Evolutionary conservation across 306 rosid genomes (phyloP), one percentile per base, ranked within the genome.

Genomic region (Quercus engelmannii): DNA sequence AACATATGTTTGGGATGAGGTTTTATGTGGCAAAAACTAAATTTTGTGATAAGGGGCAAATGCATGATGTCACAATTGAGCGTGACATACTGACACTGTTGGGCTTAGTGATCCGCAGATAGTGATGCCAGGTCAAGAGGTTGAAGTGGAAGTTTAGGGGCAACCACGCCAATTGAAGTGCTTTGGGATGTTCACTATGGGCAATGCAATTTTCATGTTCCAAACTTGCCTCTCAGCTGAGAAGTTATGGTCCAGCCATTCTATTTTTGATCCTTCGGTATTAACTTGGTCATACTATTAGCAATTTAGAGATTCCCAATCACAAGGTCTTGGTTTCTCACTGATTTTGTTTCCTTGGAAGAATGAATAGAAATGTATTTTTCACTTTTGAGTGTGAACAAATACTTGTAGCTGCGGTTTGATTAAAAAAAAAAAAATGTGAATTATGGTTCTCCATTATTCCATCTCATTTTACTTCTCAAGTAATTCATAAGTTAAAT

Each of bases 131-230:
- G 84, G 93, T 94, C 77, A 92, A 88, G 93, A 61, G 91, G 72
- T 79, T 94, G 67, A 94, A 84, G 75, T 92, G 97, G 98, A 94
- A 92, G 74, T 94, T 94, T 81, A 74, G 97, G 26, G 98, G 98
- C 0, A 92, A 94, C 55, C 80, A 89, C 74, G 84, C 93, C 18
- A 1, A 89, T 94, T 54, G 86, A 92, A 84, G 97, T 94, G 69
- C 90, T 89, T 19, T 92, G 97, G 98, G 98, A 92, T 86, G 97
- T 92, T 20, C 94, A 92, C 88, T 5, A 74, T 83, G 83, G 90
- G 91, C 33, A 86, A 86, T 81, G 94, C 97, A 18, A 93, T 92
- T 70, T 94, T 94, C 28, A 87, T 94, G 97, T 94, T 94, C 81
- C 97, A 91, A 85, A 92, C 93, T 5, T 76, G 87, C 76, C 79